Base-by-base conservation (phyloP, 345 rosid genomes). In the Eutrema yunnanense region DNA sequence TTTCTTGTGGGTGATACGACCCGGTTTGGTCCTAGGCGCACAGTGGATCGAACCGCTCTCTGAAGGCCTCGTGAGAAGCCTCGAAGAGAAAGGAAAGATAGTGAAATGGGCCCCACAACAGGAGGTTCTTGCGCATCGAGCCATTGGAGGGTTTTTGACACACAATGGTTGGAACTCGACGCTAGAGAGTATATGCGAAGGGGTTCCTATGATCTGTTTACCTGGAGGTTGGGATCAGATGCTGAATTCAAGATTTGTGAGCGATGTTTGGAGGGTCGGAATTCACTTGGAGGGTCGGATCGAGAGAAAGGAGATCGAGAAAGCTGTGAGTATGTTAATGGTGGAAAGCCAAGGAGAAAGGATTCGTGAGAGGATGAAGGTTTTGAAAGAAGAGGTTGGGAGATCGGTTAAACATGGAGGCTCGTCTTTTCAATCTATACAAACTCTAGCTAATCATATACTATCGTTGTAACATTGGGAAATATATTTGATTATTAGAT, bases 1-100 rank as follows among this genome's bases (percentile, higher is more conserved):
- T 67, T 86, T 88, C 72, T 65, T 86, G 70, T 85, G 88, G 87
- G 89, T 82, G 14, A 55, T 80, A 6, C 73, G 88, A 40, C 79
- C 73, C 0, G 73, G 72, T 4, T 78, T 58, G 0, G 67, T 82
- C 12, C 27, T 6, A 0, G 80, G 56, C 6, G 46, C 64, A 4
- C 3, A 54, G 6, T 64, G 77, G 48, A 71, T 27, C 27, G 76
- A 49, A 46, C 29, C 1, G 16, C 27, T 53, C 13, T 40, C 77
- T 0, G 58, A 14, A 51, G 81, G 46, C 64, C 75, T 85, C 3
- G 0, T 38, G n/a, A 74, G 72, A 56, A 80, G 62, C 26, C 70
- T 80, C 0, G 71, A 59, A 29, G 78, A 74, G 53, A 73, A 60
- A 70, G 86, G 86, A 4, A 79, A 75, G 59, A 74, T 85, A 9